These are phyloP conservation scores for Psilocybe subaeruginosa DNA, from an alignment of 768 basidiomycete species.

Conservation along the genomic window DNA sequence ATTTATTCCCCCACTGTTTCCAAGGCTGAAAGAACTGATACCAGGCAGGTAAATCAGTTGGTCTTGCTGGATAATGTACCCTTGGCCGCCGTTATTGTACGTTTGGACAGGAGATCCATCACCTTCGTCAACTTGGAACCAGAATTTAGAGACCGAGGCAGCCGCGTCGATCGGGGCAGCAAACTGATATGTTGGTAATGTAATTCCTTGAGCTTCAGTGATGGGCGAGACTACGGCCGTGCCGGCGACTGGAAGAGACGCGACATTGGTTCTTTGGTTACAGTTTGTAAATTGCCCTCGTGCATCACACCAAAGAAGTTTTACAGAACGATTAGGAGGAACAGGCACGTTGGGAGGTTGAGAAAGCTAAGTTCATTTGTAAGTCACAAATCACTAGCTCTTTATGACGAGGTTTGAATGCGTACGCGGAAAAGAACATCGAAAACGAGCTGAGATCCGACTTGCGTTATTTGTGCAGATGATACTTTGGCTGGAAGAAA, in stretches of 20 bases:
- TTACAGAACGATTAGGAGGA: slow-evolving; percentile 12
- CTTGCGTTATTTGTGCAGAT: slow-evolving; percentile 10
- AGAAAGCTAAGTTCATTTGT: slow-evolving; percentile 19
- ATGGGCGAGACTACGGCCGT: slow-evolving; percentile 29
- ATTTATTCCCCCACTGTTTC: slow-evolving; percentile 20
- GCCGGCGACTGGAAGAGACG: slow-evolving; percentile 29
- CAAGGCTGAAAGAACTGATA: slow-evolving; percentile 20
- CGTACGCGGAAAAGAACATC: slow-evolving; percentile 10
- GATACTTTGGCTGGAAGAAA: slow-evolving; percentile 32
- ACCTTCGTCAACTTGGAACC: slow-evolving; percentile 33
- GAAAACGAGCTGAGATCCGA: neutral
- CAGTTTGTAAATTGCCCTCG: slow-evolving; percentile 17
- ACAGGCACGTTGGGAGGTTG: slow-evolving; percentile 23
- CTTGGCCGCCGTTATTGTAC: slow-evolving; percentile 35
- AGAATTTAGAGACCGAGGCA: slow-evolving; percentile 39
- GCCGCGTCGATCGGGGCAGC: slow-evolving; percentile 30
- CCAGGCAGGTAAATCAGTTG: slow-evolving; percentile 34
- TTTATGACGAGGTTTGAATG: slow-evolving; percentile 1
- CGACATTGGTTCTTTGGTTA: slow-evolving; percentile 7
- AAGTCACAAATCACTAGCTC: slow-evolving; percentile 1
- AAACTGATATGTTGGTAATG: slow-evolving; percentile 35
- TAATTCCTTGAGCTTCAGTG: slow-evolving; percentile 19
- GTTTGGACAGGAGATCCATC: slow-evolving; percentile 31
- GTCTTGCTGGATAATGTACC: slow-evolving; percentile 35
- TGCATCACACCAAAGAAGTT: slow-evolving; percentile 20